phyloP scores from a whole-genome alignment of 805 yeast species.

The Ogataea pini region DNA sequence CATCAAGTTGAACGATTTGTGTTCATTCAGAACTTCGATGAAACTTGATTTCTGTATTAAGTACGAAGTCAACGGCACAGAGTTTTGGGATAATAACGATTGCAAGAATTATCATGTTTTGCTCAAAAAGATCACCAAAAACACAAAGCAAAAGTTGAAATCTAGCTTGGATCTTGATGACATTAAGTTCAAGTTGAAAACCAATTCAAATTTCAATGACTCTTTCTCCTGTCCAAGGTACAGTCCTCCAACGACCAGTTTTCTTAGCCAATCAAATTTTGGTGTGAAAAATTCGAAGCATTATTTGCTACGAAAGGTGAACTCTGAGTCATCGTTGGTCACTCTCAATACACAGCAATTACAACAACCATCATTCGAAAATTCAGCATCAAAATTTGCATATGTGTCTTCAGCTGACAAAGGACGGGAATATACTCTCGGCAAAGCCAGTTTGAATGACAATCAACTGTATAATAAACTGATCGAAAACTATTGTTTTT shows the following conservation, averaged over 20 bases:
- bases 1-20: conserved; percentile 41
- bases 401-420: conserved; percentile 9
- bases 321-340: conserved; percentile 33
- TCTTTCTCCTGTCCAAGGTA: conserved; percentile 20
- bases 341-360: conserved; percentile 8
- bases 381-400: conserved; percentile 16
- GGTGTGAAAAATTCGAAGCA: conserved; percentile 30
- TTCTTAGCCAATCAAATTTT: conserved; percentile 13
- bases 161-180: conserved; percentile 30
- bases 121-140: conserved; percentile 30
- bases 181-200: conserved; percentile 31
- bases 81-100: conserved; percentile 44
- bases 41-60: conserved; percentile 42
- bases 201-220: conserved; percentile 33
- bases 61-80: conserved; percentile 35
- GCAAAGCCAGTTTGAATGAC: conserved; percentile 10
- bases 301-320: conserved; percentile 30
- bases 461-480: conserved; percentile 25
- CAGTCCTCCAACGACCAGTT: conserved; percentile 10
- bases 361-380: neutral
- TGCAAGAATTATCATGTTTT: conserved; percentile 39
- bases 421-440: neutral
- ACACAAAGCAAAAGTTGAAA: conserved; percentile 6
- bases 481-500: conserved; percentile 35
- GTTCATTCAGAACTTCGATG: conserved; percentile 26